Base-by-base conservation (phyloP, 441 rosid genomes). In the Populus tomentosa region DNA sequence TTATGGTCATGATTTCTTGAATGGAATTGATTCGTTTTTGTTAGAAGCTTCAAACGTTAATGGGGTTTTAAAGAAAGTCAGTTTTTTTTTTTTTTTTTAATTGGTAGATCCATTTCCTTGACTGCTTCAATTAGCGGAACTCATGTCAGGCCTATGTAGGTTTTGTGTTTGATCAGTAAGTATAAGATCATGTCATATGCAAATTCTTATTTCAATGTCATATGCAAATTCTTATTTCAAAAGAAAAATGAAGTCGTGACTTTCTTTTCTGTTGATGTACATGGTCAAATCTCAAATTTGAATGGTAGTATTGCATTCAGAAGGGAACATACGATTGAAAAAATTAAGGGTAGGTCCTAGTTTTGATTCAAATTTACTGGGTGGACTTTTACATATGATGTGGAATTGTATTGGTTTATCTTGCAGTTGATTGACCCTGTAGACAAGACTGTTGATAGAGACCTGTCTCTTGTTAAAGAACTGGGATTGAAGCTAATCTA, bases 351-450 rank as follows among this genome's bases (percentile, higher is more conserved):
- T 13, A 3, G 53, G 16, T 46, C 53, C 53, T 46, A 46, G 53
- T 46, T 46, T 46, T 46, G 53, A 46, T 11, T 11, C 56, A 13
- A 40, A 40, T 46, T 46, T 46, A 46, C 56, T 14, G 11, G 56
- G 56, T 46, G 56, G 16, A 46, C 56, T 11, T 0, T 40, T 46
- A 13, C 5, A 14, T 46, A 46, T 46, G 56, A 46, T 46, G 56
- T 11, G 18, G 53, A 46, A 13, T 3, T 46, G 56, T 4, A 13
- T 11, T 65, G 32, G 32, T 18, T 67, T 67, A 4, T 10, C 70
- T 10, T 80, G 80, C 88, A 94, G 99, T 84, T 95, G 89, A 95
- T 95, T 79, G 99, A 95, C 79, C 99, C 99, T 0, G 99, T 95
- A 38, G 97, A 94, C 82, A 91, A 73, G 73, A 95, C 93, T 5